phyloP scores from a whole-genome alignment of 345 rosid genomes.

The Dipteronia sinensis region DNA sequence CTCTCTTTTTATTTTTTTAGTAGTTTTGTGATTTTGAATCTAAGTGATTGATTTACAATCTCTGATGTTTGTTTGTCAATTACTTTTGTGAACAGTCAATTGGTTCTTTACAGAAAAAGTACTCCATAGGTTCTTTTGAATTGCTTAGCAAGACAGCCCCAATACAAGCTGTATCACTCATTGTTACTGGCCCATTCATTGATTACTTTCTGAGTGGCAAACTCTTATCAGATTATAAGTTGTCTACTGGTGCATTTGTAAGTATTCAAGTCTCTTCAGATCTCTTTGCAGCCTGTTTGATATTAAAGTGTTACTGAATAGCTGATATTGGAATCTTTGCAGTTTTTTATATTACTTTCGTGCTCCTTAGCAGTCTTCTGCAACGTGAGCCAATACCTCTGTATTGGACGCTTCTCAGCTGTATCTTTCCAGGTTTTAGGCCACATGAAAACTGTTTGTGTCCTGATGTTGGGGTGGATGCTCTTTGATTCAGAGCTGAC shows the following conservation, averaged over 20 bases:
- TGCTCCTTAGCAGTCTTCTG: conserved; percentile 51
- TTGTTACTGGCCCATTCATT: conserved; percentile 77
- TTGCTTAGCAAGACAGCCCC: conserved; percentile 94
- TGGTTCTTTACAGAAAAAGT: conserved; percentile 89
- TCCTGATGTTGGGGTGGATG: conserved; percentile 42
- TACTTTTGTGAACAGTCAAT: conserved; percentile 55
- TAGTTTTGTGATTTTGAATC: neutral
- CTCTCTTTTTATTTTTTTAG: neutral
- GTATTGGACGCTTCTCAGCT: conserved; percentile 55
- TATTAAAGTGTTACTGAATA: neutral
- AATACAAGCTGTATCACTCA: conserved; percentile 89
- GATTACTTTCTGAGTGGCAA: conserved; percentile 71
- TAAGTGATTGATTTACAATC: neutral
- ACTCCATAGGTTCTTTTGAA: conserved; percentile 92
- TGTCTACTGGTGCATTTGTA: conserved; percentile 71
- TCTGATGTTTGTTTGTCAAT: conserved; percentile 13
- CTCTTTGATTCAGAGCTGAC: conserved; percentile 47
- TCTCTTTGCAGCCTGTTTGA: neutral
- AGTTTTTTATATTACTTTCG: conserved; percentile 44
- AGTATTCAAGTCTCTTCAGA: conserved; percentile 26
- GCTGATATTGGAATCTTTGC: conserved; percentile 12
- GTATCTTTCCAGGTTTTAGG: conserved; percentile 53
- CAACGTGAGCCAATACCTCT: conserved; percentile 53
- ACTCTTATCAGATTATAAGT: conserved; percentile 59
- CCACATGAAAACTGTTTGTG: conserved; percentile 54